Evolutionary conservation across 441 rosid genomes (phyloP).

Genomic region (Biscutella laevigata): DNA sequence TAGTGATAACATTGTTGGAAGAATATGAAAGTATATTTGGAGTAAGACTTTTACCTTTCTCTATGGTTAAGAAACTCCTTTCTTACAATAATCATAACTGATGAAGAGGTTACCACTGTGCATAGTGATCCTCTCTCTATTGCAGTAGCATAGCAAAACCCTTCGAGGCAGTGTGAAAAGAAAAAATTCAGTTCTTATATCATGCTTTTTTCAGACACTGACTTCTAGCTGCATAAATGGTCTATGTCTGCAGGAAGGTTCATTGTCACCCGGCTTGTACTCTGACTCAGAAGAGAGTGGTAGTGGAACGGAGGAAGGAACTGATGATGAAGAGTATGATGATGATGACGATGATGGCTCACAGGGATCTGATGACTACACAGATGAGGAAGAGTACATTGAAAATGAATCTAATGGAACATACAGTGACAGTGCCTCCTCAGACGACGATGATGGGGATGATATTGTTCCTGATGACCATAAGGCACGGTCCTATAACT

Average conservation of each 20-base stretch:
- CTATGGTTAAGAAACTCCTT: not conserved
- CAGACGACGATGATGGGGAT: constrained; percentile 29
- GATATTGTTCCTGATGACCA: constrained; percentile 24
- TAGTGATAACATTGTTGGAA: constrained; percentile 80
- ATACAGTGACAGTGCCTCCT: constrained; percentile 35
- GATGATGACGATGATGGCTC: constrained; percentile 71
- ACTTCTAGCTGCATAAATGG: constrained; percentile 22
- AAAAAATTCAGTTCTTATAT: not conserved
- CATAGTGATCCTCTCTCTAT: not conserved
- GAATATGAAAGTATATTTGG: constrained; percentile 81
- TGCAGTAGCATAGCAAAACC: constrained; percentile 4
- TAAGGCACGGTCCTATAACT: constrained; percentile 35
- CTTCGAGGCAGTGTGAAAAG: constrained; percentile 1
- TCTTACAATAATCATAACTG: not conserved
- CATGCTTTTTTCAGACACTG: constrained; percentile 14
- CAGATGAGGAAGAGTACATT: constrained; percentile 41
- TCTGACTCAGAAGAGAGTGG: constrained; percentile 76
- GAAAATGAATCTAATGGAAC: constrained; percentile 45
- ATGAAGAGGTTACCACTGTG: not conserved
- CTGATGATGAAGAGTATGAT: constrained; percentile 77
- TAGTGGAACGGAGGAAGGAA: constrained; percentile 73
- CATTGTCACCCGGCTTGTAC: constrained; percentile 64
- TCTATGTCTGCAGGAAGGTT: constrained; percentile 59
- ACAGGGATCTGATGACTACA: constrained; percentile 34
- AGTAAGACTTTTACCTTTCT: constrained; percentile 41